phyloP scores from a whole-genome alignment of 176 grass and related monocot species.

The Pontederia paniculata region DNA sequence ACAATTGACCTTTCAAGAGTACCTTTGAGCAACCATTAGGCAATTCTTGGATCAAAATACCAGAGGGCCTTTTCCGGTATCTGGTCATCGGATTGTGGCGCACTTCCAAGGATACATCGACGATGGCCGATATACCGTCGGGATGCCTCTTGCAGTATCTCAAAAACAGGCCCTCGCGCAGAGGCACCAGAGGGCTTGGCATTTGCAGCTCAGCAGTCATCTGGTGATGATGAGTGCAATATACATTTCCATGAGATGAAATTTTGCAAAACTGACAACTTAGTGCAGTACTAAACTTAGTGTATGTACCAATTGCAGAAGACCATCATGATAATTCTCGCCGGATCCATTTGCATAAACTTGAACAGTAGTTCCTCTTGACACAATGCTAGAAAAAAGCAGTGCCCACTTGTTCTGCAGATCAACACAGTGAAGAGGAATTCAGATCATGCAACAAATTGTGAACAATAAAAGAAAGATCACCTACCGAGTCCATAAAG shows the following conservation, averaged over 20 bases:
- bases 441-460: neutral
- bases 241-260: neutral
- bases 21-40: conserved; percentile 44
- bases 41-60: conserved; percentile 33
- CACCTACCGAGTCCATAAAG: conserved; percentile 48
- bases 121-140: conserved; percentile 20
- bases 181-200: conserved; percentile 38
- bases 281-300: neutral
- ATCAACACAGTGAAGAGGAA: conserved; percentile 11
- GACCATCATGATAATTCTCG: conserved; percentile 24
- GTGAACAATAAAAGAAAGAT: neutral
- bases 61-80: conserved; percentile 57
- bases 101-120: conserved; percentile 41
- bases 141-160: conserved; percentile 32
- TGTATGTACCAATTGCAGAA: conserved; percentile 38
- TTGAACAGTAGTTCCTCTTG: conserved; percentile 13
- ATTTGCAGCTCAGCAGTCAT: conserved; percentile 28
- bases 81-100: conserved; percentile 1
- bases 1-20: no score
- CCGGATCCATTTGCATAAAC: conserved; percentile 13
- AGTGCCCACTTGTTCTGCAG: conserved; percentile 32
- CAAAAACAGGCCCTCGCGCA: conserved; percentile 42
- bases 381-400: conserved; percentile 37
- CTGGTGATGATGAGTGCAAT: conserved; percentile 19
- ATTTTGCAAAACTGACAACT: conserved; percentile 2